These are phyloP conservation scores for Coix lacrymajobi DNA, from an alignment of 176 grass and related monocot genomes.

Conservation along the genomic window DNA sequence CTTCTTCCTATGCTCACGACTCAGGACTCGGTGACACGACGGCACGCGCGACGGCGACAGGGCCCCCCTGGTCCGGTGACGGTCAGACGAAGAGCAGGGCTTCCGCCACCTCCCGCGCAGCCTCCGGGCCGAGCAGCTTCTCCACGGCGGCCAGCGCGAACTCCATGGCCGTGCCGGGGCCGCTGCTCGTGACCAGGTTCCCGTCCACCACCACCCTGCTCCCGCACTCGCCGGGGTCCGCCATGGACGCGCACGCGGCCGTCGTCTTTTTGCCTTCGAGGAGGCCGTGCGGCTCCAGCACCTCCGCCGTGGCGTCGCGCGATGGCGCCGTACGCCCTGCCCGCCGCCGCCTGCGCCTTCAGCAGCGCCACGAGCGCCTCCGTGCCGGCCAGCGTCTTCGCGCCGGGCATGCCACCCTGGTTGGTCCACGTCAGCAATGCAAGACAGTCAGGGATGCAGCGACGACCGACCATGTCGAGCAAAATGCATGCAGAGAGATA, in stretches of 20 bases:
- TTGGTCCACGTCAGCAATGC: not conserved
- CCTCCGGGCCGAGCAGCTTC: slow-evolving; percentile 44
- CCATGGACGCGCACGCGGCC: slow-evolving; percentile 28
- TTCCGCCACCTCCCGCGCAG: slow-evolving; percentile 36
- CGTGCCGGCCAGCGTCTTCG: slow-evolving; percentile 27
- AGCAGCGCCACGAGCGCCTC: slow-evolving; percentile 39
- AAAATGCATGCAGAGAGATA: no score
- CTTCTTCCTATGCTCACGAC: no score
- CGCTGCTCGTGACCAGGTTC: slow-evolving; percentile 52
- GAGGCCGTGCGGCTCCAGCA: slow-evolving; percentile 50
- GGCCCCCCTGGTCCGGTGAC: no score
- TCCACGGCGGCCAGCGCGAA: slow-evolving; percentile 45
- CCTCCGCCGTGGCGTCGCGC: slow-evolving; percentile 49
- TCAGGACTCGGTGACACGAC: no score
- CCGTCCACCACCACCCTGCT: slow-evolving; percentile 53
- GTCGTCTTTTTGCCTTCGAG: slow-evolving; percentile 52
- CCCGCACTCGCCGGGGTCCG: slow-evolving; percentile 37
- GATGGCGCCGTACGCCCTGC: slow-evolving; percentile 55
- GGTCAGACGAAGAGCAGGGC: slow-evolving; percentile 35
- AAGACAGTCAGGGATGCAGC: not conserved
- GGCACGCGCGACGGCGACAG: no score
- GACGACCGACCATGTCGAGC: no score
- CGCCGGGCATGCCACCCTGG: slow-evolving; percentile 60
- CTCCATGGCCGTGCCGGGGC: slow-evolving; percentile 61
- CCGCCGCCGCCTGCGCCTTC: slow-evolving; percentile 37